These are phyloP conservation scores for Sechiopsis laciniata DNA, from an alignment of 306 rosid genomes.

Conservation along the genomic window DNA sequence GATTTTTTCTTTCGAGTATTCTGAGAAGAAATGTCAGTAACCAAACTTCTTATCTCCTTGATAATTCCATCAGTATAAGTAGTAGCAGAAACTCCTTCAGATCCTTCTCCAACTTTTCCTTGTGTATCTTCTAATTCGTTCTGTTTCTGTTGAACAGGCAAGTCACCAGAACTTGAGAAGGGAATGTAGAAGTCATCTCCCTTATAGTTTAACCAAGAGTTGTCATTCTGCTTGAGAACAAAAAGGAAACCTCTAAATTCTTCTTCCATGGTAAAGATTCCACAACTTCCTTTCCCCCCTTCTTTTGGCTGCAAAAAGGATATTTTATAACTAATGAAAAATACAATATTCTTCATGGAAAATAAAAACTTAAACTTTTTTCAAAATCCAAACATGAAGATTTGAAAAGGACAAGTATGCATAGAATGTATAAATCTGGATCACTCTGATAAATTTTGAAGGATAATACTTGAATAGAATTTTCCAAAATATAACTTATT, in stretches of 20 bases:
- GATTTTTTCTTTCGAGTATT: conserved; percentile 46
- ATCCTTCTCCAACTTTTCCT: conserved; percentile 30
- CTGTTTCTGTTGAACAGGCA: conserved; percentile 27
- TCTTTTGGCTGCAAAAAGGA: conserved; percentile 57
- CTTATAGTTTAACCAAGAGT: conserved; percentile 54
- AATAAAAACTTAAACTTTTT: not conserved
- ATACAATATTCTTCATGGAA: not conserved
- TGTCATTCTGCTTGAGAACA: conserved; percentile 65
- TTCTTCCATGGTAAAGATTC: conserved; percentile 59
- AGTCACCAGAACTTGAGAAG: conserved; percentile 42
- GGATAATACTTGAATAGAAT: not conserved
- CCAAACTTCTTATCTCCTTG: conserved; percentile 66
- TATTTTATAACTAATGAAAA: conserved; percentile 5
- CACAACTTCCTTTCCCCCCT: conserved; percentile 51
- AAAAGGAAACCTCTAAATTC: conserved; percentile 69
- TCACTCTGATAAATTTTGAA: not conserved
- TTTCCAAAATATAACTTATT: not conserved
- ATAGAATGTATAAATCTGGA: not conserved
- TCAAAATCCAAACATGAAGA: not conserved
- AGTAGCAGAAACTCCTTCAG: conserved; percentile 39
- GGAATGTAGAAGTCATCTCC: conserved; percentile 81
- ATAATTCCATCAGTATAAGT: conserved; percentile 59
- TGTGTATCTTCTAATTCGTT: conserved; percentile 30
- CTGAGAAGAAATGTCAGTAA: conserved; percentile 61
- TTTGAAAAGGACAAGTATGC: not conserved